These are phyloP conservation scores for Aureobasidium subglaciale DNA, from an alignment of 2,329 filamentous ascomycete species.

Conservation along the genomic window DNA sequence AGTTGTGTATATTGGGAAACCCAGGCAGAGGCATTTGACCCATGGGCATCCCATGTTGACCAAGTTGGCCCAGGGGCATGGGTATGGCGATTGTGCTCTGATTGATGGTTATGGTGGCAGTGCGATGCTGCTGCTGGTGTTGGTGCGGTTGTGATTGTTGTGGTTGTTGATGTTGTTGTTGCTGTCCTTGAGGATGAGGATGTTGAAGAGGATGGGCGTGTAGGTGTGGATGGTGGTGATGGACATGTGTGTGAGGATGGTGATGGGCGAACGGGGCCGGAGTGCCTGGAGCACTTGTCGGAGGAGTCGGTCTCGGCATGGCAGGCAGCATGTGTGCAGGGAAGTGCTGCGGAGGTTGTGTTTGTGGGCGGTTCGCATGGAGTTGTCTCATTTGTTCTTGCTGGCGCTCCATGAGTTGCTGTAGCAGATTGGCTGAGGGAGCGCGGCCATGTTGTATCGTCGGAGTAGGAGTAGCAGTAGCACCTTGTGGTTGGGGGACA, in stretches of 20 bases:
- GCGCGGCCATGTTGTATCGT: not conserved
- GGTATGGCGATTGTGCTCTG: constrained; percentile 9
- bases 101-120: constrained; percentile 5
- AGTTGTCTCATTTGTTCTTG: constrained; percentile 2
- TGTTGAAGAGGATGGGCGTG: not conserved
- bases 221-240: not conserved
- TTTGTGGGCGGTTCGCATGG: not conserved
- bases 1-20: not conserved
- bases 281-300: not conserved
- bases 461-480: not conserved
- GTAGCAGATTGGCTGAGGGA: not conserved
- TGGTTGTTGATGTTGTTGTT: not conserved
- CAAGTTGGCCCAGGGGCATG: not conserved
- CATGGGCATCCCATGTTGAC: not conserved
- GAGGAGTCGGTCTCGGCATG: not conserved
- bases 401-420: constrained; percentile 2
- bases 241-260: not conserved
- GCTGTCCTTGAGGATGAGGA: not conserved
- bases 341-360: not conserved
- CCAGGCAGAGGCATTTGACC: constrained; percentile 3
- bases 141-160: not conserved
- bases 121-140: not conserved
- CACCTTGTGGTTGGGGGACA: not conserved
- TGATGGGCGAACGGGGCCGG: not conserved
- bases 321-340: not conserved